Base-by-base conservation (phyloP, 1,284 basidiomycete species). In the Filobasidium uniguttulatum region DNA sequence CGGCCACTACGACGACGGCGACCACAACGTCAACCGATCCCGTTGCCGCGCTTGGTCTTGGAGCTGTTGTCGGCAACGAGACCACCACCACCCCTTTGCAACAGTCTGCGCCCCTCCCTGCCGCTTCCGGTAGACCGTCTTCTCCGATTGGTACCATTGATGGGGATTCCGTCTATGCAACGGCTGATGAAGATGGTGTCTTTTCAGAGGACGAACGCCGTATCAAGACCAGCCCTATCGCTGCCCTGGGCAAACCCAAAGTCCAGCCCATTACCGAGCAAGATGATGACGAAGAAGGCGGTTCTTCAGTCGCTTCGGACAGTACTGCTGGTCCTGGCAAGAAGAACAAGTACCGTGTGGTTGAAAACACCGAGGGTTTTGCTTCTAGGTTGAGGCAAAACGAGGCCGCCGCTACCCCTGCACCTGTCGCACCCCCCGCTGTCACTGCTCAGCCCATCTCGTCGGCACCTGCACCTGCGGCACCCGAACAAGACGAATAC, bases 121-220 rank as follows among this genome's bases (percentile, higher is more conserved):
- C 15, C 9, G 40, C 26, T 5, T 26, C 26, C 29, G 22, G 29
- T 25, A 33, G 44, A 36, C 45, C 33, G 17, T 38, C 23, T 10
- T 47, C 50, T 19, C 50, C 51, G 15, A 30, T 47, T 7, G 28
- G 30, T n/a, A 37, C 31, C 14, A 48, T 45, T 15, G 53, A 54
- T 40, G 60, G 57, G 5, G 60, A 57, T 14, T 61, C 57, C 31
- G 55, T 70, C 23, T 68, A 68, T 55, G 68, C 68, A 54, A 65
- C 64, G 12, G 67, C 67, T 1, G 51, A 56, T 10, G 68, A 68
- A 49, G 60, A 59, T 31, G 60, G 53, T 7, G 55, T 46, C n/a
- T n/a, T n/a, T 19, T 50, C 19, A 6, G 25, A 50, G 17, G 49
- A 55, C 14, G 53, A 53, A 5, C 25, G 20, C 15, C 31, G 29